Evolutionary conservation across 2,329 filamentous ascomycete genomes (phyloP), one percentile per base, ranked within the genome.

Genomic region (Penicillium sp.): DNA sequence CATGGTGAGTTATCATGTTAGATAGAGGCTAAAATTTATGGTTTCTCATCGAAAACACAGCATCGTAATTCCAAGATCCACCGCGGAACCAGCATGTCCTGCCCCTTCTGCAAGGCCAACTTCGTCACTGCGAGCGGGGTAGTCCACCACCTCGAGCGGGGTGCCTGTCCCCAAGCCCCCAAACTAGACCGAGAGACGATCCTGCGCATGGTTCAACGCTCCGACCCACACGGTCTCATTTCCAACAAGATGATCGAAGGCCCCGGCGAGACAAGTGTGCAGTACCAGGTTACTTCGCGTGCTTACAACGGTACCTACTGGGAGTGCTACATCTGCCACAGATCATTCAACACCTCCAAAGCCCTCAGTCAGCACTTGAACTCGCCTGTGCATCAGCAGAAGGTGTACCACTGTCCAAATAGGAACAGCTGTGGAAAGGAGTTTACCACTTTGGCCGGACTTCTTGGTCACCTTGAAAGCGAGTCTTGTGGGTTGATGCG

Each of bases 11-110:
- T 13, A 16, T 39, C 27, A 36, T 5, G 10, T n/a, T 40, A 49
- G 16, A 6, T 33, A 44, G 6, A 33, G 52, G 13, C 22, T 59
- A n/a, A 47, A 7, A 2, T 35, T 9, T 5, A 19, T 16, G 16
- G 9, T 11, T 36, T 36, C 27, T 50, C 3, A 36, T 22, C 9
- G 22, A 16, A n/a, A 5, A 10, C 5, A 14, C 27, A 87, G 85
- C 86, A 89, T 61, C 73, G 84, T 2, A 82, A 81, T 27, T 87
- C 84, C 0, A 73, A 73, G 5, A 66, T 70, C 47, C 86, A 89
- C 65, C 75, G 75, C 0, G 79, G 80, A 55, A 58, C 50, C 0
- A 69, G 69, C 2, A 69, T 86, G 7, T 1, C 43, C 0, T 89
- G 87, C 52, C 85, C 82, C 0, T 88, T 85, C 66, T 89, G 87